Evolutionary conservation across 1,284 basidiomycete species (phyloP).

Genomic region (Mycosarcoma mackinlayi): DNA sequence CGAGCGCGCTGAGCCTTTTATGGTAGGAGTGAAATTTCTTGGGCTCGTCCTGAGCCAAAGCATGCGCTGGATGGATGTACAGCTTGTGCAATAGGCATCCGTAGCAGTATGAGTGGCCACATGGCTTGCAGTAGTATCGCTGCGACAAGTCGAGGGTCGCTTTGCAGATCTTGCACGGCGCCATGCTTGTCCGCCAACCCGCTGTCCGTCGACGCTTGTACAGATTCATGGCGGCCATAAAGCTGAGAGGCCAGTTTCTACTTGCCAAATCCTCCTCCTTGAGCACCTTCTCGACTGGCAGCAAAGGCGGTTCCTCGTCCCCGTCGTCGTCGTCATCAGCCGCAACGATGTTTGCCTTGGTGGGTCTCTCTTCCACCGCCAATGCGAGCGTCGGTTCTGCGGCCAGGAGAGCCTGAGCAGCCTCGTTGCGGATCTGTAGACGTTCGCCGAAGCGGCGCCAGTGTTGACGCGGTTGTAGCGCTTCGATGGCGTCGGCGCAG

Average conservation of each 20-base stretch:
- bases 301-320: slow-evolving; percentile 9
- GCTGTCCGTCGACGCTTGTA: slow-evolving; percentile 23
- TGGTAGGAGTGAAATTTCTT: slow-evolving; percentile 40
- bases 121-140: slow-evolving; percentile 41
- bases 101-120: slow-evolving; percentile 40
- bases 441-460: slow-evolving; percentile 34
- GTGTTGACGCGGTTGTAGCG: slow-evolving; percentile 34
- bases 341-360: no score
- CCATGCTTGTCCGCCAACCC: slow-evolving; percentile 10
- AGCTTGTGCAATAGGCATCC: slow-evolving; percentile 37
- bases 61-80: slow-evolving; percentile 46
- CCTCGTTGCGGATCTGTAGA: slow-evolving; percentile 28
- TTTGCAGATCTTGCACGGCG: slow-evolving; percentile 42
- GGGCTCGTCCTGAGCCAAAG: slow-evolving; percentile 30
- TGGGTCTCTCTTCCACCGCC: background rate
- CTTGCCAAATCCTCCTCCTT: slow-evolving; percentile 19
- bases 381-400: slow-evolving; percentile 7
- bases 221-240: slow-evolving; percentile 38
- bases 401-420: slow-evolving; percentile 20
- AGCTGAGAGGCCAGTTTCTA: slow-evolving; percentile 35
- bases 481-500: slow-evolving; percentile 19
- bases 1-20: slow-evolving; percentile 22
- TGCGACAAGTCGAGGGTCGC: slow-evolving; percentile 22
- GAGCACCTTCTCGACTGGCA: slow-evolving; percentile 12
- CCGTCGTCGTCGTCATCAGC: slow-evolving; percentile 3